These are phyloP conservation scores for Hypoxylon subgilvum DNA, from an alignment of 495 filamentous ascomycete species.

Conservation along the genomic window DNA sequence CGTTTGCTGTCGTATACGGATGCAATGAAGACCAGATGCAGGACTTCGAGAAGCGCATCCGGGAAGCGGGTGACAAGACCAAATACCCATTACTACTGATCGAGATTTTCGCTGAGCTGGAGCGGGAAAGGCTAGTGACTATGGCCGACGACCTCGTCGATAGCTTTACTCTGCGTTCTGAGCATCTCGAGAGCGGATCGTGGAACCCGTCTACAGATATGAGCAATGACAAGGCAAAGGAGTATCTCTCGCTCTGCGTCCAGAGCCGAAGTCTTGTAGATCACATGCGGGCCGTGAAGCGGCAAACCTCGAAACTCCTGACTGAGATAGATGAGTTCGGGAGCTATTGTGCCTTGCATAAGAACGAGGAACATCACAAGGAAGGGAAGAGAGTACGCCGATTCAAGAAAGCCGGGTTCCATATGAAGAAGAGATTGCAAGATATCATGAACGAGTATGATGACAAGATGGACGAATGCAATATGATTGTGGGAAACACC, in stretches of 20 bases:
- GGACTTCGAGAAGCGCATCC: constrained; percentile 11
- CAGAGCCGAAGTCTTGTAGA: constrained; percentile 18
- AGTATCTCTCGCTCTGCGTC: constrained; percentile 20
- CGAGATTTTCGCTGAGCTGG: constrained; percentile 22
- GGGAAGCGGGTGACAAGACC: background rate
- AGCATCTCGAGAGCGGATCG: constrained; percentile 3
- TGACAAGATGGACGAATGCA: constrained; percentile 32
- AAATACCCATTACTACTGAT: constrained; percentile 24
- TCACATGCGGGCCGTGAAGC: constrained; percentile 23
- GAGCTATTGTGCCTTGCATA: background rate
- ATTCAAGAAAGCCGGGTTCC: constrained; percentile 9
- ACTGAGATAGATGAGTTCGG: constrained; percentile 24
- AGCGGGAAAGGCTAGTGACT: constrained; percentile 8
- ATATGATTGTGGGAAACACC: constrained; percentile 29
- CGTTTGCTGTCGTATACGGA: constrained; percentile 25
- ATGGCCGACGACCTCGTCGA: constrained; percentile 17
- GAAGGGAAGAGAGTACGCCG: background rate
- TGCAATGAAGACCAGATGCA: constrained; percentile 14
- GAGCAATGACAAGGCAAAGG: constrained; percentile 24
- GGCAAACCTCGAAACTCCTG: constrained; percentile 18
- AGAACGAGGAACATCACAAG: background rate
- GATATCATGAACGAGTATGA: constrained; percentile 35
- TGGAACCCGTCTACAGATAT: constrained; percentile 17
- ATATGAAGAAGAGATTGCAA: constrained; percentile 28
- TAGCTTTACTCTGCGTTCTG: constrained; percentile 13